Evolutionary conservation across 176 grass and related monocot genomes (phyloP), one percentile per base, ranked within the genome.

Genomic region (Hordeum vulgare): DNA sequence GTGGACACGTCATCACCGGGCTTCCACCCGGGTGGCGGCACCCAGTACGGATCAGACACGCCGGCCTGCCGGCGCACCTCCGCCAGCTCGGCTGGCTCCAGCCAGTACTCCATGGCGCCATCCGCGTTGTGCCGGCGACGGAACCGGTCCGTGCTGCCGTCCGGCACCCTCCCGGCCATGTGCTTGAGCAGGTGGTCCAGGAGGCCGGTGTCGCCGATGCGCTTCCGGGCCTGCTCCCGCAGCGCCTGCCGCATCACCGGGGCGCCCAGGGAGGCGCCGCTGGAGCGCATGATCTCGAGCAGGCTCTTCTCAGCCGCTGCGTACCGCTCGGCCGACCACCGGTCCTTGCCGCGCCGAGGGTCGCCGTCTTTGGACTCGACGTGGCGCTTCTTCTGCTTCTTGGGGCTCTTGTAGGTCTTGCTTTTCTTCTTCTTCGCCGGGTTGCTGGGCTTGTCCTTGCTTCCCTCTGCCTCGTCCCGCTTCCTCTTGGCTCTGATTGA

Each of bases 71-170:
- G 63, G 25, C 91, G 80, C 26, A 94, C 65, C 21, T 90, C 87
- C 10, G 85, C 85, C 71, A 96, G 83, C 51, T 96, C 93, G 9
- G 88, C 93, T 35, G 96, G 93, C 74, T 99, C 96, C 23, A 99
- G 77, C 96, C 96, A 99, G 64, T 96, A 99, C 81, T 99, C 96
- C 86, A 96, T 99, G 40, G 83, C 91, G 35, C 91, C 96, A 78
- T 99, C 89, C 8, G 96, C 84, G 58, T 96, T 99, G 76, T 96
- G 93, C 2, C 89, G 83, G 83, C 96, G 81, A 2, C 89, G 89
- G 80, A 99, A 94, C 57, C 93, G 67, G 58, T 99, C 85, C 2
- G 51, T 78, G 37, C 93, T 83, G 40, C 89, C 91, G 2, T 90
- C 76, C 6, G 92, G 84, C 2, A 96, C 91, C 54, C 89, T 84